Evolutionary conservation across 2,329 filamentous ascomycete genomes (phyloP).

Genomic region (Epichloe brachyelytri): DNA sequence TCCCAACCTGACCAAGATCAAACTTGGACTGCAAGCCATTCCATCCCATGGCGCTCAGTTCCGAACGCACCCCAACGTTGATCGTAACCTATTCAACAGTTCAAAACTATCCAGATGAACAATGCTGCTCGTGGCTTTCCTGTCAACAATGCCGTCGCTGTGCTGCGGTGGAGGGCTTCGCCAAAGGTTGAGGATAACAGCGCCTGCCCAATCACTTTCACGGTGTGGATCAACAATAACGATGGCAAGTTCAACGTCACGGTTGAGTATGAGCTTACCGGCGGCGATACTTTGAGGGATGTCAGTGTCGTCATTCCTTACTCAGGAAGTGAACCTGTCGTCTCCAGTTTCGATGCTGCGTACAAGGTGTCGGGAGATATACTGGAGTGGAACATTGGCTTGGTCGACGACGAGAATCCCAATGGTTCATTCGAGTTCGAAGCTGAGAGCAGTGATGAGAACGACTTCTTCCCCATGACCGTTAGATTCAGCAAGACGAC

Average conservation of each 20-base stretch:
- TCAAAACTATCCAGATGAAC: constrained; percentile 76
- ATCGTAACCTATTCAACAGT: constrained; percentile 74
- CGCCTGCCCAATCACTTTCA: constrained; percentile 86
- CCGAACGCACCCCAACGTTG: constrained; percentile 92
- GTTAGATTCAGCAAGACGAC: constrained; percentile 76
- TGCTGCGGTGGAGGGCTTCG: constrained; percentile 82
- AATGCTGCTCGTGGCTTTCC: constrained; percentile 84
- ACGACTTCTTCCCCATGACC: constrained; percentile 96
- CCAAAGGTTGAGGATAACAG: constrained; percentile 69
- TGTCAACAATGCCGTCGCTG: constrained; percentile 83
- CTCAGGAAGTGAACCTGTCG: constrained; percentile 66
- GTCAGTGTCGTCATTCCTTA: constrained; percentile 85
- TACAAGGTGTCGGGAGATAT: constrained; percentile 91
- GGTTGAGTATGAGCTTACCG: constrained; percentile 87
- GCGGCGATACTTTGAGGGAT: constrained; percentile 64
- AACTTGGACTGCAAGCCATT: constrained; percentile 64
- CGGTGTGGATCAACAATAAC: constrained; percentile 92
- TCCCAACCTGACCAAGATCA: constrained; percentile 79
- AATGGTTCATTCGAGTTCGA: constrained; percentile 93
- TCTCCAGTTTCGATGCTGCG: constrained; percentile 85
- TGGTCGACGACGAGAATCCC: constrained; percentile 68
- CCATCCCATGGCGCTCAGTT: constrained; percentile 79
- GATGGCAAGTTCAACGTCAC: constrained; percentile 78
- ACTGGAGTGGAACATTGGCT: constrained; percentile 86
- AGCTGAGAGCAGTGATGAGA: constrained; percentile 72